A percentile compares a stretch with the other conserved stretches of the same genome.
Conservation (phyloP, 495 filamentous ascomycete genomes). For the Annulohypoxylon stygium region DNA sequence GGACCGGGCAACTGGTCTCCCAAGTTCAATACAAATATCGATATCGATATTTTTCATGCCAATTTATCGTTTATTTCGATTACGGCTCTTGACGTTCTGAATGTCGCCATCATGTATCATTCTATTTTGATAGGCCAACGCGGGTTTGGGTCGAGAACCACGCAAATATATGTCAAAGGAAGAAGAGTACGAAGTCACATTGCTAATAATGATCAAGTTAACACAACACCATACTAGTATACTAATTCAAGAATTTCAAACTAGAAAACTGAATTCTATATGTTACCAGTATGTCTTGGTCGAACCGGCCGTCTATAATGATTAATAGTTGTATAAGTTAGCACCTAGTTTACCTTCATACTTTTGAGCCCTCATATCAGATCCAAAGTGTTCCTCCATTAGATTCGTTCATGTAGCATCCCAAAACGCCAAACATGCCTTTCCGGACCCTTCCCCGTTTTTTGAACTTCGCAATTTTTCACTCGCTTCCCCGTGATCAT, state of each 20-base stretch:
- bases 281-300: constrained; percentile 5
- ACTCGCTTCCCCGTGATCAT: neutral
- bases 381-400: neutral
- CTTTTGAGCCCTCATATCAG: constrained; percentile 8
- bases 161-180: neutral
- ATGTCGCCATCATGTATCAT: neutral
- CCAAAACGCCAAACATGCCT: constrained; percentile 40
- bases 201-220: neutral
- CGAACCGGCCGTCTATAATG: constrained; percentile 23
- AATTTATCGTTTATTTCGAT: neutral
- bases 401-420: constrained; percentile 2
- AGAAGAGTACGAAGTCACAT: neutral
- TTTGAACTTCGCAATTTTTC: constrained; percentile 9
- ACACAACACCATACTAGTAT: neutral
- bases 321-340: constrained; percentile 15
- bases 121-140: neutral
- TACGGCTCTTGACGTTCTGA: neutral
- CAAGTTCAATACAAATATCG: constrained; percentile 30
- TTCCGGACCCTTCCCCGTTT: constrained; percentile 12
- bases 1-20: constrained; percentile 31
- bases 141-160: neutral
- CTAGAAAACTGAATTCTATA: constrained; percentile 13
- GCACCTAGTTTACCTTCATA: neutral
- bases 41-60: constrained; percentile 26
- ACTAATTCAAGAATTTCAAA: too few relatives aligned